Conservation (phyloP, 192 early-diverging fungal genomes). For the Entomortierella beljakovae region DNA sequence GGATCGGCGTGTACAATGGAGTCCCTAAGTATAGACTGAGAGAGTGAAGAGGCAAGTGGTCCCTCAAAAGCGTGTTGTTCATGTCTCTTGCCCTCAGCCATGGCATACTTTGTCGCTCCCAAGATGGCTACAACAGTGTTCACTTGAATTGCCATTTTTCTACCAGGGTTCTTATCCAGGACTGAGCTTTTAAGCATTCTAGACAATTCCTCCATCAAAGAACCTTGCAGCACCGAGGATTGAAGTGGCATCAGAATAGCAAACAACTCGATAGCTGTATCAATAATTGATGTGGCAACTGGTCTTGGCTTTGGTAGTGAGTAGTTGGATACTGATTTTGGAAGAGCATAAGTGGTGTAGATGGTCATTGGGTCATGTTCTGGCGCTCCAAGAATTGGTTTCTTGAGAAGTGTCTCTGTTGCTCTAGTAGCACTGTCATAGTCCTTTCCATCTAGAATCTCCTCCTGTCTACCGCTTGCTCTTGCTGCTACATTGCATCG, state of each 20-base stretch:
- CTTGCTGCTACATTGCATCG: conserved; percentile 55
- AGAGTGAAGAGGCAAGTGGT: conserved; percentile 30
- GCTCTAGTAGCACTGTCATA: conserved; percentile 40
- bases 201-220: conserved; percentile 79
- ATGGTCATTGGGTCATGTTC: conserved; percentile 73
- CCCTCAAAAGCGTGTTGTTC: conserved; percentile 37
- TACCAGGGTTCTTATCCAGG: conserved; percentile 73
- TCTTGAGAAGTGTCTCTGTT: conserved; percentile 63
- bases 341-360: conserved; percentile 57
- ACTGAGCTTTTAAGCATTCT: conserved; percentile 71
- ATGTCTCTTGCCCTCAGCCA: conserved; percentile 56
- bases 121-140: conserved; percentile 84
- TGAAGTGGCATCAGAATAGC: conserved; percentile 78
- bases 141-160: conserved; percentile 81
- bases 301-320: conserved; percentile 60
- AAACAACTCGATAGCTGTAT: conserved; percentile 84
- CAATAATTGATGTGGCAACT: conserved; percentile 72
- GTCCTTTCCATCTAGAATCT: conserved; percentile 55
- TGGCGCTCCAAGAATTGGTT: conserved; percentile 64
- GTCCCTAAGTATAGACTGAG: conserved; percentile 61
- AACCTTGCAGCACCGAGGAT: conserved; percentile 76
- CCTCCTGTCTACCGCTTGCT: conserved; percentile 54
- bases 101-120: conserved; percentile 73
- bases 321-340: conserved; percentile 29
- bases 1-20: conserved; percentile 76